Conservation (phyloP, 441 rosid genomes). For the Macaranga tanarius region DNA sequence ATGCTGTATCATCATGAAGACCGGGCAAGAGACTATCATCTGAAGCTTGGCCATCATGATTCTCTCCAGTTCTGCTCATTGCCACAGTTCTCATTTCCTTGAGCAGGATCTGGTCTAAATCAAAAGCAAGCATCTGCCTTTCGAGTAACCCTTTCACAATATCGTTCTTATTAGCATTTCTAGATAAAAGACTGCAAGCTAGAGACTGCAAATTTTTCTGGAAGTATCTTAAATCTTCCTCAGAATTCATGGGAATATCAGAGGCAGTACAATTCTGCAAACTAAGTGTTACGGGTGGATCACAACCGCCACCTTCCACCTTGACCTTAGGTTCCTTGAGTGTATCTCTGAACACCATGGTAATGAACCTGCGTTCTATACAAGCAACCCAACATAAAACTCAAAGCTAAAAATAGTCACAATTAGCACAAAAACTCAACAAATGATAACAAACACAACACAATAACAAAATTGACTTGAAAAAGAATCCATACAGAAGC, state of each 20-base stretch:
- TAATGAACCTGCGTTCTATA: background rate
- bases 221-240: conserved; percentile 14
- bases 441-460: background rate
- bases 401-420: background rate
- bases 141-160: conserved; percentile 23
- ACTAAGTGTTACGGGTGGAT: conserved; percentile 15
- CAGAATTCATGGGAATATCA: conserved; percentile 6
- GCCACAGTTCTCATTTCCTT: conserved; percentile 22
- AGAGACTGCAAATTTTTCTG: conserved; percentile 25
- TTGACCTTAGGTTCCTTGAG: conserved; percentile 26
- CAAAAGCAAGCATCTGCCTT: conserved; percentile 23
- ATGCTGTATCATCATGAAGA: conserved; percentile 38
- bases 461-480: background rate
- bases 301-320: conserved; percentile 22
- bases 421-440: background rate
- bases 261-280: conserved; percentile 20
- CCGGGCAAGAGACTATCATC: conserved; percentile 38
- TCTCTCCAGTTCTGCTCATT: conserved; percentile 30
- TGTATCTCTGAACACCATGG: conserved; percentile 40
- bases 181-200: conserved; percentile 24
- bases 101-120: conserved; percentile 17
- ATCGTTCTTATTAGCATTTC: conserved; percentile 20
- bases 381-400: conserved; percentile 10
- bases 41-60: conserved; percentile 24
- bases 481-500: background rate